A percentile compares a stretch with the other conserved stretches of the same genome.
Evolutionary conservation across 1,284 basidiomycete species (phyloP).

Genomic region (Athelia sp.): DNA sequence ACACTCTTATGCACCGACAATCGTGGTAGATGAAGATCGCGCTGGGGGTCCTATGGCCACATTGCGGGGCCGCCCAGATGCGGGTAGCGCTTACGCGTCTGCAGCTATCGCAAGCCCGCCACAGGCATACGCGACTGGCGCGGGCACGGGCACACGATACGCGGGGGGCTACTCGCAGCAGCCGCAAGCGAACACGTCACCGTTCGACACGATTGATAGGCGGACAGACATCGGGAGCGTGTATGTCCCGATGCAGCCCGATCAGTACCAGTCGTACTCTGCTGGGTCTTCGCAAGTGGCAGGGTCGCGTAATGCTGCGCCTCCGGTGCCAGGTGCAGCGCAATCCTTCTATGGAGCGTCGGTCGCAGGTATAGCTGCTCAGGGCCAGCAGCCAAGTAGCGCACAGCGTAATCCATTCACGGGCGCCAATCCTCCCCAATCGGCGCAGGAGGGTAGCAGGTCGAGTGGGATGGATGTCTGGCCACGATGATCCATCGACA

Average conservation of each 20-base stretch:
- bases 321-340: constrained; percentile 43
- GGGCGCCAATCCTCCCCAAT: constrained; percentile 30
- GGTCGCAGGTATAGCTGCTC: constrained; percentile 44
- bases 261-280: constrained; percentile 60
- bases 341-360: constrained; percentile 63
- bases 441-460: constrained; percentile 47
- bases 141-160: constrained; percentile 54
- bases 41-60: constrained; percentile 70
- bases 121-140: constrained; percentile 55
- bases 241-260: constrained; percentile 76
- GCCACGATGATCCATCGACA: constrained; percentile 49
- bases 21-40: constrained; percentile 61
- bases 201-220: constrained; percentile 58
- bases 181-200: constrained; percentile 33
- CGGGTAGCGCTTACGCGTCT: constrained; percentile 37
- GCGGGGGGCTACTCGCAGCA: constrained; percentile 41
- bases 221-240: constrained; percentile 61
- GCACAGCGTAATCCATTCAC: constrained; percentile 58
- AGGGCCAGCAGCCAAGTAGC: constrained; percentile 33
- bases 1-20: constrained; percentile 62
- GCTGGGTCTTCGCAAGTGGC: constrained; percentile 25
- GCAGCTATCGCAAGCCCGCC: constrained; percentile 67
- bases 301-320: constrained; percentile 37
- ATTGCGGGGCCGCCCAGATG: constrained; percentile 58
- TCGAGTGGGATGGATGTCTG: constrained; percentile 71